These are phyloP conservation scores for Catharanthus roseus DNA, from an alignment of 257 asterid species.

Conservation along the genomic window DNA sequence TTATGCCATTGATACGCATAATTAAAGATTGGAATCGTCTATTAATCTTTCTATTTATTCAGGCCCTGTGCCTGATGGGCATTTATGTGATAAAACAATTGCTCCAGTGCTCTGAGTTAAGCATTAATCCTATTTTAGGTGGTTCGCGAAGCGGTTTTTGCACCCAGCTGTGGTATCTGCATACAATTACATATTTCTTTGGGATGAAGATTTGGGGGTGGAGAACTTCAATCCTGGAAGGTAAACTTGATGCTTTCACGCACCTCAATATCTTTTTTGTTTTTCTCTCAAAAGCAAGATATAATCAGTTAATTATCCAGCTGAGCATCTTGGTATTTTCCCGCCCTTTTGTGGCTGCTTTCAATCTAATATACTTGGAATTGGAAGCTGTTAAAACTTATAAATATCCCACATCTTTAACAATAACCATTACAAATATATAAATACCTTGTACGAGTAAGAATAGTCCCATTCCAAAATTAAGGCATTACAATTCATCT, in stretches of 20 bases:
- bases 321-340: background rate
- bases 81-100: background rate
- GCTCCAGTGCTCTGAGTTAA: background rate
- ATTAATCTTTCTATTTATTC: background rate
- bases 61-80: background rate
- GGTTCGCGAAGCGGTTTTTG: conserved; percentile 95
- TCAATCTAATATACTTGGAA: too few relatives aligned
- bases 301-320: background rate
- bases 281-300: background rate
- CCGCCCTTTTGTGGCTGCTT: too few relatives aligned
- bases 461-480: background rate
- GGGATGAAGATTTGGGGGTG: conserved; percentile 99
- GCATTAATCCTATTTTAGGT: conserved; percentile 47
- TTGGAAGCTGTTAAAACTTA: too few relatives aligned
- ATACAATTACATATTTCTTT: conserved; percentile 87
- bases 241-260: conserved; percentile 28
- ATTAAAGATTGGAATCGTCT: background rate
- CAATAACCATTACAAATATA: background rate
- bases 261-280: background rate
- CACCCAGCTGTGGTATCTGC: conserved; percentile 79
- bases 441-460: background rate
- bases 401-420: too few relatives aligned
- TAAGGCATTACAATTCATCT: background rate
- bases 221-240: conserved; percentile 82
- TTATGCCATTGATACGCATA: background rate